Base-by-base conservation (phyloP, 208 protist genomes). In the Novymonas esmeraldas region DNA sequence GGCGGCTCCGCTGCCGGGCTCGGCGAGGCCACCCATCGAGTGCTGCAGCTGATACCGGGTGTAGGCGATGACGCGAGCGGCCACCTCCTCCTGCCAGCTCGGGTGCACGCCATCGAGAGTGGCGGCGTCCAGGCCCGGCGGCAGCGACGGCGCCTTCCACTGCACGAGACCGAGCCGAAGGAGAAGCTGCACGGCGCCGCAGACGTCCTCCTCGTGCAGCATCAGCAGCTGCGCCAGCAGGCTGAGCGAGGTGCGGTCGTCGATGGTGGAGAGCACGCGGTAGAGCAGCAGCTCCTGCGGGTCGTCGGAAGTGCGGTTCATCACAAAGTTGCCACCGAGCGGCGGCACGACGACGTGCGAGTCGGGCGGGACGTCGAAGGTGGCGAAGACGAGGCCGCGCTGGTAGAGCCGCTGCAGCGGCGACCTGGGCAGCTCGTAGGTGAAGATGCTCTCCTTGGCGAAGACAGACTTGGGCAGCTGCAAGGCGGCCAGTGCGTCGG, bases 241-340 rank as follows among this genome's bases (percentile, higher is more conserved):
- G 59, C 82, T 78, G 24, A 99, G 55, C 4, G 94, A 82, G 9
- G 97, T 98, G 34, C 91, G 81, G 65, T 98, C 97, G 78, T 99
- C 96, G 2, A 98, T 76, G 18, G 96, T 97, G 11, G 98, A 97
- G 16, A 99, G 90, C 6, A 99, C 86, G 51, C 97, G 92, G 70
- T 99, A 99, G 9, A 99, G 76, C 44, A 99, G 76, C 28, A 95
- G 95, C 76, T 99, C 98, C 55, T 97, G 87, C 16, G 95, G 96
- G 59, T 98, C 95, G 22, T 96, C 92, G 3, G 80, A 85, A 6
- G 97, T 97, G 48, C 98, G 80, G 72, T 99, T 99, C 98, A 99
- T 99, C 13, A 99, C 97, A 57, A 99, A 99, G 62, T 98, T 87
- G n/a, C 79, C 78, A 18, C 50, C 51, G 10, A 98, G 76, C 11